Conservation (phyloP, 2,329 filamentous ascomycete species). For the Sclerotinia minor region DNA sequence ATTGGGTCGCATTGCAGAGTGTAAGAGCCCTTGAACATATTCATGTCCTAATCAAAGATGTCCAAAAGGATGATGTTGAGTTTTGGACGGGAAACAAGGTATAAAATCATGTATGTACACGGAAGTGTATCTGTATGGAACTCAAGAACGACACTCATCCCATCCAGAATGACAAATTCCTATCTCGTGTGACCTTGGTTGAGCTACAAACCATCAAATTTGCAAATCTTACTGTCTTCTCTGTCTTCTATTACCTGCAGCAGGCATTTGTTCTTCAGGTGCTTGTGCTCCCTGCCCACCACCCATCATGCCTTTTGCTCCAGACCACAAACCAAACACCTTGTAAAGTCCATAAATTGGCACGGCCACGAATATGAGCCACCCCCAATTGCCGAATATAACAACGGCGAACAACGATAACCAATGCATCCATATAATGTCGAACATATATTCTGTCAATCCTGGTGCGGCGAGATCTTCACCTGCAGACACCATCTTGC, state of each 20-base stretch:
- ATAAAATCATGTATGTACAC: conserved; percentile 3
- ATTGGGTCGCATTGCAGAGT: conserved; percentile 86
- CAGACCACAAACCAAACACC: conserved; percentile 40
- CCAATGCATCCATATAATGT: conserved; percentile 94
- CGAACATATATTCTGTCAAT: conserved; percentile 97
- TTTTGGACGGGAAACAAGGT: conserved; percentile 49
- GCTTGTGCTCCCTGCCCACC: conserved; percentile 36
- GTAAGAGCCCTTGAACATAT: conserved; percentile 87
- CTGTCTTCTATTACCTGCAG: conserved; percentile 40
- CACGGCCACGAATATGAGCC: conserved; percentile 57
- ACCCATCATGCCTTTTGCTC: conserved; percentile 43
- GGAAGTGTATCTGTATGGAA: not conserved
- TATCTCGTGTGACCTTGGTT: not conserved
- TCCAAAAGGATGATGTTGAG: conserved; percentile 52
- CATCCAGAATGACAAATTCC: not conserved
- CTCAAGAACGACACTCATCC: not conserved
- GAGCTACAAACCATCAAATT: not conserved
- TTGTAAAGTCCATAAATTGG: conserved; percentile 41
- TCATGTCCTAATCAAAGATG: conserved; percentile 68
- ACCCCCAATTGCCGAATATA: conserved; percentile 77
- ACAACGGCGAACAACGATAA: conserved; percentile 70
- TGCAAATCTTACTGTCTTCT: conserved; percentile 31
- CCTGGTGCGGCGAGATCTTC: conserved; percentile 87
- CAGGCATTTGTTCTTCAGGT: conserved; percentile 36
- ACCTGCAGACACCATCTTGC: conserved; percentile 66